Base-by-base conservation (phyloP, 352 stramenopile species). In the Pythium coloratum region DNA sequence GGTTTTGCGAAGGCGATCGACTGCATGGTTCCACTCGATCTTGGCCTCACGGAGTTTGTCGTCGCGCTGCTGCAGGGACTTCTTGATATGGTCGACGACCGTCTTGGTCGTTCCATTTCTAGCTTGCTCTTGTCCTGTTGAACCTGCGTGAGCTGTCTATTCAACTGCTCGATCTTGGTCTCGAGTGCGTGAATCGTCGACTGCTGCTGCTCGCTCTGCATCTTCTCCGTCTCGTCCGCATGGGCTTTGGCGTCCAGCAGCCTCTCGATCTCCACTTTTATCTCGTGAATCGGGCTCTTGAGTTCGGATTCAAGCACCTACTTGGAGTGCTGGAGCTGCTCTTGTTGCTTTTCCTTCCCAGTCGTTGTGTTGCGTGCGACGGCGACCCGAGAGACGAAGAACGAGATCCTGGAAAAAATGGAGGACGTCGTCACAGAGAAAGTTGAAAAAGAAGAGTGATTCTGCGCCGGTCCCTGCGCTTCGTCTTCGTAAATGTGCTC, bases 381-480 rank as follows among this genome's bases (percentile, higher is more conserved):
- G 70, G 2, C 54, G 76, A 0, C 58, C 66, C 33, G 64, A 61
- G 9, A 91, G 72, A 2, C 76, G 69, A 33, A 76, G 62, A 28
- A 88, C 80, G 5, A 93, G 55, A 13, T 66, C 32, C 24, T 92
- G 72, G 62, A 86, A 78, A 26, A 91, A 89, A 6, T 59, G 55
- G 1, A 90, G 38, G n/a, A 75, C 70, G 28, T 93, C 83, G 14
- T 71, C 58, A 28, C 84, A 76, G 0, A 92, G 51, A 70, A 93
- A 95, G 38, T 86, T 73, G 66, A 89, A 84, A 34, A 93, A 83
- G 0, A 71, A 70, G 32, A 81, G 78, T 55, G 20, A 24, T 90
- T 92, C 66, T 89, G 87, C 6, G 86, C 77, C 34, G 86, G 84
- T 7, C 86, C 84, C 3, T 78, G 77, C 47, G 84, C 86, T 28